These are phyloP conservation scores for Thermothelomyces thermophilus DNA, from an alignment of 2,329 filamentous ascomycete genomes.

Conservation along the genomic window DNA sequence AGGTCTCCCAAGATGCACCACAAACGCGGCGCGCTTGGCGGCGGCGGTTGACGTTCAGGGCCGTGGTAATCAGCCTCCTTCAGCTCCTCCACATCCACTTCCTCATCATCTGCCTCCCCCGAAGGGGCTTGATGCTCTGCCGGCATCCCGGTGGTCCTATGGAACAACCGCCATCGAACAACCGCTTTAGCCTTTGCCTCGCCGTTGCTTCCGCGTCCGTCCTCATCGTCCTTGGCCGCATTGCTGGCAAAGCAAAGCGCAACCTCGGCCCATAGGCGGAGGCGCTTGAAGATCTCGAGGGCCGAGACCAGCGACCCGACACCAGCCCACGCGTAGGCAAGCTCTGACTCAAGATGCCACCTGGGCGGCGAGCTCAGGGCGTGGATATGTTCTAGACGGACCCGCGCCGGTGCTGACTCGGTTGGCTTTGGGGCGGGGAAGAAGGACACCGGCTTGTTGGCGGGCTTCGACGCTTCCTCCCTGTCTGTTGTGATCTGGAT, in stretches of 20 bases:
- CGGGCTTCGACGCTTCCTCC: constrained; percentile 14
- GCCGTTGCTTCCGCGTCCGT: constrained; percentile 47
- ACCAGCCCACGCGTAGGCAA: constrained; percentile 86
- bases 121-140: constrained; percentile 27
- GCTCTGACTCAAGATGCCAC: constrained; percentile 91
- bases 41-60: constrained; percentile 61
- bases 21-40: constrained; percentile 75
- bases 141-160: constrained; percentile 45
- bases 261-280: constrained; percentile 92
- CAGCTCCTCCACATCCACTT: constrained; percentile 52
- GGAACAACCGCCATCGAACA: constrained; percentile 72
- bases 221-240: constrained; percentile 49
- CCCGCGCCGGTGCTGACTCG: constrained; percentile 70
- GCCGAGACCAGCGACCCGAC: constrained; percentile 84
- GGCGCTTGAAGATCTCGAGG: constrained; percentile 88
- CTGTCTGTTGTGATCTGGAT: constrained; percentile 41
- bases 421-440: constrained; percentile 66
- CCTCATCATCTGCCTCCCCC: constrained; percentile 43
- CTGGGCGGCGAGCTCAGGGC: constrained; percentile 75
- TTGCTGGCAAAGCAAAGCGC: constrained; percentile 74
- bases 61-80: constrained; percentile 51
- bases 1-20: constrained; percentile 94
- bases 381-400: constrained; percentile 78
- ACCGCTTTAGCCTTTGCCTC: constrained; percentile 78
- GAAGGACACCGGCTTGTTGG: constrained; percentile 63